phyloP scores from a whole-genome alignment of 768 basidiomycete genomes.

The Leccinum longicurvipes region DNA sequence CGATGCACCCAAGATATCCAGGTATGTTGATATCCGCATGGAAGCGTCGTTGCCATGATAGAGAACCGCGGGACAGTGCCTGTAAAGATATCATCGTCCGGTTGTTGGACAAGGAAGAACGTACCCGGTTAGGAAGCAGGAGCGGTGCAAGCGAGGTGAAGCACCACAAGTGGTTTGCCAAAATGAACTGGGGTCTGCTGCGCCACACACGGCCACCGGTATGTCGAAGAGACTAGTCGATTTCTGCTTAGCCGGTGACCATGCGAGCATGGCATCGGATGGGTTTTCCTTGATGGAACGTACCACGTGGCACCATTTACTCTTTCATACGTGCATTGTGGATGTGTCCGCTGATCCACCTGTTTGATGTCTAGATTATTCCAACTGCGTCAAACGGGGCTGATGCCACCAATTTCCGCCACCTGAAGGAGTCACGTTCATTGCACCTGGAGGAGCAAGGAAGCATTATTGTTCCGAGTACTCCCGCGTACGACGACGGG shows the following conservation, averaged over 20 bases:
- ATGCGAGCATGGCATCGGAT: not conserved
- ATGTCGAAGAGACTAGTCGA: slow-evolving; percentile 29
- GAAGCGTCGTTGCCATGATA: slow-evolving; percentile 8
- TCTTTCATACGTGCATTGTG: slow-evolving; percentile 13
- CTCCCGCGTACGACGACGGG: slow-evolving; percentile 43
- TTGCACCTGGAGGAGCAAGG: slow-evolving; percentile 80
- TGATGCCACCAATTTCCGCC: slow-evolving; percentile 88
- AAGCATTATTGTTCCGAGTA: slow-evolving; percentile 34
- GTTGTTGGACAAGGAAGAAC: slow-evolving; percentile 89
- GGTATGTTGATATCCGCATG: slow-evolving; percentile 41
- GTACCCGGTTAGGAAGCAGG: slow-evolving; percentile 81
- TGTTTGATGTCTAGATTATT: slow-evolving; percentile 58
- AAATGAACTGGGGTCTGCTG: slow-evolving; percentile 95
- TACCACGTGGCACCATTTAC: slow-evolving; percentile 12
- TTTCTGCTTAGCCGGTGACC: not conserved
- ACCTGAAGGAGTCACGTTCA: slow-evolving; percentile 85
- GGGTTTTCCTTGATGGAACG: not conserved
- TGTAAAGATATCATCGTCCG: slow-evolving; percentile 87
- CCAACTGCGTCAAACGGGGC: slow-evolving; percentile 69
- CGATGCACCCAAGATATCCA: slow-evolving; percentile 75
- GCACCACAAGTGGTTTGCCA: slow-evolving; percentile 96
- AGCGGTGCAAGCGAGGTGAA: slow-evolving; percentile 98
- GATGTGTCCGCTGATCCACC: slow-evolving; percentile 24
- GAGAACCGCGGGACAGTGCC: slow-evolving; percentile 45
- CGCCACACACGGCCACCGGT: slow-evolving; percentile 93